These are phyloP conservation scores for Inosperma sp. DNA, from an alignment of 768 basidiomycete species.

Conservation along the genomic window DNA sequence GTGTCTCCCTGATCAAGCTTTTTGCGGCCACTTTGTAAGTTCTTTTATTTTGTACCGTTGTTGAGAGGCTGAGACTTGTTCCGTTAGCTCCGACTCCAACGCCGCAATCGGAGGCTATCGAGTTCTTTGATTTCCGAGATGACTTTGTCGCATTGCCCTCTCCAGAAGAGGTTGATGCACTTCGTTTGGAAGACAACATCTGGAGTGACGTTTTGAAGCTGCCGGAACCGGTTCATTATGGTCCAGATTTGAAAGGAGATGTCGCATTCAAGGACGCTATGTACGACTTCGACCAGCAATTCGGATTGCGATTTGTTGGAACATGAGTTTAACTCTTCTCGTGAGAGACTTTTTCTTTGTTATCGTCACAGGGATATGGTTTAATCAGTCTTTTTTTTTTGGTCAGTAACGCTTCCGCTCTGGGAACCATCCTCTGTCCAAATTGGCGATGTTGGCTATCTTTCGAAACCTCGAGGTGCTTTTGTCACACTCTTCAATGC, in stretches of 20 bases:
- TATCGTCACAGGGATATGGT: neutral
- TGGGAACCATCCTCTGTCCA: conserved; percentile 64
- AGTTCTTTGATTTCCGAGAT: conserved; percentile 19
- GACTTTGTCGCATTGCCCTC: conserved; percentile 21
- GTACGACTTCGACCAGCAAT: conserved; percentile 24
- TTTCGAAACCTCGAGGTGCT: conserved; percentile 58
- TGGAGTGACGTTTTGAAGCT: conserved; percentile 10
- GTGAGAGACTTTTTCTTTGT: conserved; percentile 37
- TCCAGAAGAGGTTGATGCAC: conserved; percentile 20
- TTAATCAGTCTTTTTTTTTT: neutral
- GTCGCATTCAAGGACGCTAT: conserved; percentile 15
- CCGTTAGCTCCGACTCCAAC: conserved; percentile 21
- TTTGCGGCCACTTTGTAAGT: conserved; percentile 19
- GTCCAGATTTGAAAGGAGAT: conserved; percentile 3
- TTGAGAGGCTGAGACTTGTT: neutral
- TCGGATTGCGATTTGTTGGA: conserved; percentile 44
- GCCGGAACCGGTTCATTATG: conserved; percentile 16
- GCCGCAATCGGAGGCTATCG: conserved; percentile 11
- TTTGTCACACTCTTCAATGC: conserved; percentile 75
- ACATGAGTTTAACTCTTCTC: conserved; percentile 64
- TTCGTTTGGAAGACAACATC: conserved; percentile 21
- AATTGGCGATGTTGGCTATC: conserved; percentile 73
- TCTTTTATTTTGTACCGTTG: neutral
- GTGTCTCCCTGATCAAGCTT: conserved; percentile 18
- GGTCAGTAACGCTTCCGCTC: conserved; percentile 56